Percentiles rank a stretch among this genome's conserved stretches.
These are phyloP conservation scores for Vigna hirtella DNA, from an alignment of 306 rosid genomes.

Conservation along the genomic window DNA sequence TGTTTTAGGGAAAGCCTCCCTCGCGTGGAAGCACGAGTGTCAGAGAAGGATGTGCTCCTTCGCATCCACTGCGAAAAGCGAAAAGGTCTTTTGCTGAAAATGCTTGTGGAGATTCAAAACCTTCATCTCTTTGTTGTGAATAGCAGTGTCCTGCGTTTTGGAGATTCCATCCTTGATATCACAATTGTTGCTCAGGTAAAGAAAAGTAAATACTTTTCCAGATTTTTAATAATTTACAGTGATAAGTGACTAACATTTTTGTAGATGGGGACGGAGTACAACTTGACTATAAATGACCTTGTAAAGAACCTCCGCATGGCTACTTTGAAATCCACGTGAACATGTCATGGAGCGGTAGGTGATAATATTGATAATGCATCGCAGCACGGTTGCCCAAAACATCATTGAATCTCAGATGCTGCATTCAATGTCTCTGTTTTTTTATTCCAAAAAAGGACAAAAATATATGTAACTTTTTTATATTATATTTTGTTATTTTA, in stretches of 20 bases:
- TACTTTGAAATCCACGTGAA: constrained; percentile 42
- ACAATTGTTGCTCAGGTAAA: constrained; percentile 74
- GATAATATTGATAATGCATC: too few relatives aligned
- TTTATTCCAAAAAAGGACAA: too few relatives aligned
- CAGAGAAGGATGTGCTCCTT: constrained; percentile 68
- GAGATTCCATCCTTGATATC: constrained; percentile 50
- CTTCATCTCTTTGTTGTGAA: constrained; percentile 56
- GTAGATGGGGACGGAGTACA: constrained; percentile 68
- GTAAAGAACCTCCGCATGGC: constrained; percentile 56
- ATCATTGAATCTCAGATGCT: too few relatives aligned
- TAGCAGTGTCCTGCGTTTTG: constrained; percentile 54
- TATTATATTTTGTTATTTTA: too few relatives aligned
- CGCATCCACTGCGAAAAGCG: constrained; percentile 67
- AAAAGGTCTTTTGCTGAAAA: constrained; percentile 57
- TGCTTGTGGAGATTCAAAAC: constrained; percentile 61
- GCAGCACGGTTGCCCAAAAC: too few relatives aligned
- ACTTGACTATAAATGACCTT: constrained; percentile 57
- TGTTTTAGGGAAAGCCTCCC: constrained; percentile 44
- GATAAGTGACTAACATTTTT: not conserved
- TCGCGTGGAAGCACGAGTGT: constrained; percentile 70
- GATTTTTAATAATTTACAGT: too few relatives aligned
- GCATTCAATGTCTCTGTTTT: too few relatives aligned
- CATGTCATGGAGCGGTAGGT: not conserved
- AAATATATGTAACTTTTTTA: too few relatives aligned
- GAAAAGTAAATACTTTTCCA: not conserved